A percentile compares a stretch with the other conserved stretches of the same genome.
These are phyloP conservation scores for Silene conica DNA, from an alignment of 148 eudicot species.

Conservation along the genomic window DNA sequence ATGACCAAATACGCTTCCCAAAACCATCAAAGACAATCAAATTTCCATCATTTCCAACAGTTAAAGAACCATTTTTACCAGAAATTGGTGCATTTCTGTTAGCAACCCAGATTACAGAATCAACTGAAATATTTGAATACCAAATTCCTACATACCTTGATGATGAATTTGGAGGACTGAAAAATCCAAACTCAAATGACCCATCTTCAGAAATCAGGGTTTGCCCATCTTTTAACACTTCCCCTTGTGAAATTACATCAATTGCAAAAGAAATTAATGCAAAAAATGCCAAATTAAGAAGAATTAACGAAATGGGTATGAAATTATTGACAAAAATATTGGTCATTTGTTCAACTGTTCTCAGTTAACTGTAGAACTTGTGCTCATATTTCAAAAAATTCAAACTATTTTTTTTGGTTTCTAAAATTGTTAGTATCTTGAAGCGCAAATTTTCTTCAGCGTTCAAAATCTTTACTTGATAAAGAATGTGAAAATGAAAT, in stretches of 20 bases:
- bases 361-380: not conserved
- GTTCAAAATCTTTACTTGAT: not conserved
- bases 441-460: not conserved
- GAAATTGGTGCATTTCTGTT: conserved; percentile 52
- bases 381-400: not conserved
- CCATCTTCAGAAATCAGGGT: conserved; percentile 38
- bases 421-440: no score
- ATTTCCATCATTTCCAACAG: conserved; percentile 35
- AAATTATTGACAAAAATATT: conserved; percentile 10
- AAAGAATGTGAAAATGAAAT: not conserved
- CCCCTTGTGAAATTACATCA: conserved; percentile 30
- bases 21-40: conserved; percentile 32
- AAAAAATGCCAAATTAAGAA: conserved; percentile 12
- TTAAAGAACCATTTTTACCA: conserved; percentile 29
- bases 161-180: conserved; percentile 50
- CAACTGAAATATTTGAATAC: conserved; percentile 31
- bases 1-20: conserved; percentile 33
- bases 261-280: conserved; percentile 14
- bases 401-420: not conserved
- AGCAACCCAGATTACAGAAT: conserved; percentile 62
- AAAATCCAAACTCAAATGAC: conserved; percentile 58
- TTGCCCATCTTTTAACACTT: conserved; percentile 38
- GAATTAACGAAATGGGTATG: conserved; percentile 14
- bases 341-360: conserved; percentile 2
- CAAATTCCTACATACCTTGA: conserved; percentile 65